Percentiles rank a stretch among this genome's conserved stretches.
Evolutionary conservation across 2,329 filamentous ascomycete genomes (phyloP).

Genomic region (Trichophyton benhamiae): DNA sequence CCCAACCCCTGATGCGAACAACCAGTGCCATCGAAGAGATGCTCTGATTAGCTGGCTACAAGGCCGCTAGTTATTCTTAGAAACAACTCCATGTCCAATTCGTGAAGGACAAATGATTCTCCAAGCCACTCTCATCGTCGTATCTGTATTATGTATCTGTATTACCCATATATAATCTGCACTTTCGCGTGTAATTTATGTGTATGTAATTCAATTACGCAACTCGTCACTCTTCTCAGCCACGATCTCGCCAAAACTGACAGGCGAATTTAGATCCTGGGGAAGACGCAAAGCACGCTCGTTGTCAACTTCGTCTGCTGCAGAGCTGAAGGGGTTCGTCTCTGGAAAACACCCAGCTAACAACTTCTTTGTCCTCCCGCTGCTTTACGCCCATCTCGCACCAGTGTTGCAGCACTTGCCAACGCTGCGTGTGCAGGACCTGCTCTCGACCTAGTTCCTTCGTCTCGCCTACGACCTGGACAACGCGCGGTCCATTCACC

Average conservation of each 20-base stretch:
- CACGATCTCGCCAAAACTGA: neutral
- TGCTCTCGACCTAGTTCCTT: neutral
- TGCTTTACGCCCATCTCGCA: neutral
- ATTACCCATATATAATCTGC: neutral
- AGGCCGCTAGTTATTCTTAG: neutral
- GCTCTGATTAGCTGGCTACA: neutral
- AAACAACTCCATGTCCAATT: neutral
- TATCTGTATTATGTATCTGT: neutral
- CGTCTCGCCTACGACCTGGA: neutral
- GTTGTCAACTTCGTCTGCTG: neutral
- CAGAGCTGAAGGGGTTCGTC: neutral
- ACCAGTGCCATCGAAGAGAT: neutral
- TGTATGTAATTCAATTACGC: neutral
- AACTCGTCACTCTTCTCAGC: conserved; percentile 1
- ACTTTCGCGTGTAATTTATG: neutral
- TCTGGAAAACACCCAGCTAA: neutral
- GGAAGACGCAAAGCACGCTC: neutral
- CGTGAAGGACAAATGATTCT: neutral
- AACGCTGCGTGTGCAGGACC: neutral
- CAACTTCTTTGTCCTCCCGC: neutral
- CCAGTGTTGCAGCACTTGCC: neutral
- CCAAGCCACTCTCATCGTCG: neutral
- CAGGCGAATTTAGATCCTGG: neutral
- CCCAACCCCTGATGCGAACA: neutral
- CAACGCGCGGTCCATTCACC: neutral